These are phyloP conservation scores for Ceriops tagal DNA, from an alignment of 345 rosid species.

Conservation along the genomic window DNA sequence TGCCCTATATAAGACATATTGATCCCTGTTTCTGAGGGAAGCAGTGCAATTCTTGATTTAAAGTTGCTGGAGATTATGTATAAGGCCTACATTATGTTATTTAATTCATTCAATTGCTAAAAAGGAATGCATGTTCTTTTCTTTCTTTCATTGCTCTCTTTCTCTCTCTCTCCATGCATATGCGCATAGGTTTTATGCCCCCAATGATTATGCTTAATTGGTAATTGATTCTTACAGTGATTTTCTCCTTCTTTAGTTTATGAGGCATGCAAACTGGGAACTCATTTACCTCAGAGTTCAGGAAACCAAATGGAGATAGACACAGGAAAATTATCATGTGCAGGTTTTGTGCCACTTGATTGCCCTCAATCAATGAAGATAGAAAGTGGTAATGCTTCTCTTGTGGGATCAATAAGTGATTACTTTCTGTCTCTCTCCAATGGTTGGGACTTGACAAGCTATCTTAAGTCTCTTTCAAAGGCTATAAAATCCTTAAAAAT, in stretches of 20 bases:
- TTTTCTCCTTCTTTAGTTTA: constrained; percentile 48
- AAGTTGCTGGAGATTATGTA: neutral
- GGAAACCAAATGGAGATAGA: constrained; percentile 88
- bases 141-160: neutral
- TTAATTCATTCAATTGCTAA: neutral
- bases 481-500: constrained; percentile 77
- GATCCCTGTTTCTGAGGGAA: constrained; percentile 3
- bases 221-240: neutral
- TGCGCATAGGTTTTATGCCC: neutral
- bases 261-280: constrained; percentile 90
- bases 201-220: neutral
- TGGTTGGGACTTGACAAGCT: constrained; percentile 96
- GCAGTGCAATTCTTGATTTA: neutral
- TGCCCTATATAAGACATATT: too few relatives aligned
- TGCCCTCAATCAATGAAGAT: constrained; percentile 99
- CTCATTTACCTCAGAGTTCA: constrained; percentile 75
- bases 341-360: constrained; percentile 88
- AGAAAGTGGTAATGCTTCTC: constrained; percentile 87
- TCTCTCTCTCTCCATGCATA: neutral
- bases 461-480: constrained; percentile 89
- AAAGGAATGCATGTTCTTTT: neutral
- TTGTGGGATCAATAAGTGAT: constrained; percentile 95
- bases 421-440: constrained; percentile 95
- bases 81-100: neutral
- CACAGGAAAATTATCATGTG: constrained; percentile 56